phyloP scores from a whole-genome alignment of 345 rosid genomes.

The Rhizophora apiculata region DNA sequence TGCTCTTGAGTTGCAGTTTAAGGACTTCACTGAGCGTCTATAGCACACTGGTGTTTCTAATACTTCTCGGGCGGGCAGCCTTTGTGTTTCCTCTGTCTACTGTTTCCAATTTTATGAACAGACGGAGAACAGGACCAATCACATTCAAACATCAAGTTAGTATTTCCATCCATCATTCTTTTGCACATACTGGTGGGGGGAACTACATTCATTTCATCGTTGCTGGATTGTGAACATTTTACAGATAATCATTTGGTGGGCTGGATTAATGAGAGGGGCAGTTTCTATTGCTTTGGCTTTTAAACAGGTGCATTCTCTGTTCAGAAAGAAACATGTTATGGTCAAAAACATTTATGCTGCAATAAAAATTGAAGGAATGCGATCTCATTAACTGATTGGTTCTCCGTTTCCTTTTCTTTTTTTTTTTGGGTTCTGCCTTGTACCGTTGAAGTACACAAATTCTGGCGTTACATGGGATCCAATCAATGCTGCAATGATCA shows the following conservation, averaged over 20 bases:
- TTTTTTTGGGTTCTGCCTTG: not conserved
- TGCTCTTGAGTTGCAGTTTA: conserved; percentile 37
- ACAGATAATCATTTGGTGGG: conserved; percentile 93
- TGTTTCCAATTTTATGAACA: conserved; percentile 60
- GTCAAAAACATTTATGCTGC: not conserved
- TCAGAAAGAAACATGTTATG: not conserved
- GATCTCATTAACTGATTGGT: not conserved
- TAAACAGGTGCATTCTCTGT: conserved; percentile 55
- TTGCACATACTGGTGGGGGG: not conserved
- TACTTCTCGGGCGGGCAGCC: conserved; percentile 71
- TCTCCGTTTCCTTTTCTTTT: too few relatives aligned
- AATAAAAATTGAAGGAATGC: not conserved
- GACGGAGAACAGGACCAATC: conserved; percentile 41
- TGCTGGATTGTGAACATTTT: conserved; percentile 8
- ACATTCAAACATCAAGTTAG: conserved; percentile 69
- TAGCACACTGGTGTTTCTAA: conserved; percentile 46
- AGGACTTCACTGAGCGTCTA: conserved; percentile 48
- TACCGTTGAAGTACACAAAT: conserved; percentile 55
- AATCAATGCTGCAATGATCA: conserved; percentile 60
- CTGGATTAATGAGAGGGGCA: conserved; percentile 90
- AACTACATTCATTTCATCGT: not conserved
- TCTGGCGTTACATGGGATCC: conserved; percentile 73
- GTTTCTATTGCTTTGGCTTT: conserved; percentile 91
- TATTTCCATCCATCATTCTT: not conserved
- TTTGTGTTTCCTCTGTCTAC: conserved; percentile 80